Conservation (phyloP, 192 early-diverging fungal species). For the Backusella parvicylindrica region DNA sequence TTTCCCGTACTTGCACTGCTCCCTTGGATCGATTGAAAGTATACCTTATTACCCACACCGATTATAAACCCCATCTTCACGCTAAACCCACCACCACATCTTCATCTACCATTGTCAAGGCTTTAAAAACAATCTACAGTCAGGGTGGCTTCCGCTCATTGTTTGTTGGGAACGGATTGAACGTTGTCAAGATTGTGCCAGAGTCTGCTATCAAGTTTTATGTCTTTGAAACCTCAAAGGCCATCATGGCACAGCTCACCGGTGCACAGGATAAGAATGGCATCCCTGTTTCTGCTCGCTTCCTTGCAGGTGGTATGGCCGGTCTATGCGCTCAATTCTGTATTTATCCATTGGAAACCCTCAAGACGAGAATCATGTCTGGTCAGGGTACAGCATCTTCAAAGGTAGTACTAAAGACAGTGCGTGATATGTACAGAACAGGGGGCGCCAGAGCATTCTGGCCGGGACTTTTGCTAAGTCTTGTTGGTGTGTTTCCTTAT, state of each 20-base stretch:
- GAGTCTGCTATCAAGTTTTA: conserved; percentile 75
- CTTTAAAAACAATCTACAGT: conserved; percentile 50
- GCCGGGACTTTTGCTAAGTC: conserved; percentile 26
- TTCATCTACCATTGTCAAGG: conserved; percentile 26
- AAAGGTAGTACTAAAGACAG: conserved; percentile 39
- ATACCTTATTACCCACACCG: conserved; percentile 44
- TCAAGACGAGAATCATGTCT: conserved; percentile 73
- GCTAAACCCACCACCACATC: conserved; percentile 16
- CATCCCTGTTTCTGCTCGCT: conserved; percentile 41
- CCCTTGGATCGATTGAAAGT: conserved; percentile 72
- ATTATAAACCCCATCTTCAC: conserved; percentile 7
- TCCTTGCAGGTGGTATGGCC: conserved; percentile 68
- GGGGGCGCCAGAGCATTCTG: conserved; percentile 64
- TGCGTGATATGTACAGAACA: conserved; percentile 56
- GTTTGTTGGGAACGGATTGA: conserved; percentile 73
- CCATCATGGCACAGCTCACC: conserved; percentile 34
- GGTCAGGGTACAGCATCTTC: conserved; percentile 36
- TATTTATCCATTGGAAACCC: conserved; percentile 73
- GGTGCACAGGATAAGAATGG: conserved; percentile 35
- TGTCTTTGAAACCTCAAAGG: conserved; percentile 64
- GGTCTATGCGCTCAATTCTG: conserved; percentile 67
- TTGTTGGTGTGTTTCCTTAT: conserved; percentile 76
- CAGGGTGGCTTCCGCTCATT: conserved; percentile 67
- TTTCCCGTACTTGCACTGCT: conserved; percentile 67
- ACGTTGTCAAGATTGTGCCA: conserved; percentile 72